Evolutionary conservation across 305 asterid species (phyloP).

Genomic region (Euphrasia arctica): DNA sequence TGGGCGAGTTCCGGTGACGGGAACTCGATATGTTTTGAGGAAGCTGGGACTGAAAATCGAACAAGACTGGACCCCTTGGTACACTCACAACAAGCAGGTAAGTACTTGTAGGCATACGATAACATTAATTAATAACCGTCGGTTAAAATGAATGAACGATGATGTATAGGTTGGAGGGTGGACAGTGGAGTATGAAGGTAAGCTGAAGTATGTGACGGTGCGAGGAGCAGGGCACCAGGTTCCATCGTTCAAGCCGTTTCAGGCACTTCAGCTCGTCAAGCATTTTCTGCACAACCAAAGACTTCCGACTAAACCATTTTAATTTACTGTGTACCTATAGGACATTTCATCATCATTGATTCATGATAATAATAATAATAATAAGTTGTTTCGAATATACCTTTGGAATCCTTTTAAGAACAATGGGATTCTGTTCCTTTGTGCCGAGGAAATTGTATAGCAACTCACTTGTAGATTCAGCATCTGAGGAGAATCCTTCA

Average conservation of each 20-base stretch:
- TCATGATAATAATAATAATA: no score
- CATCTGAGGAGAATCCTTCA: neutral
- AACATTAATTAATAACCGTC: no score
- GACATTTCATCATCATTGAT: no score
- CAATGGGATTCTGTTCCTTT: neutral
- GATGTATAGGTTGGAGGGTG: conserved; percentile 33
- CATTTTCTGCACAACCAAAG: conserved; percentile 53
- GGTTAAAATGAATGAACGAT: neutral
- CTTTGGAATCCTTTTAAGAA: no score
- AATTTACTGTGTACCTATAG: neutral
- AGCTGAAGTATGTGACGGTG: conserved; percentile 27
- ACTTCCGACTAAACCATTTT: conserved; percentile 55
- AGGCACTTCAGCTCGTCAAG: conserved; percentile 53
- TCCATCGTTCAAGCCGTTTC: conserved; percentile 59
- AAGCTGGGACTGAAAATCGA: conserved; percentile 56
- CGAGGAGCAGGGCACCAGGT: conserved; percentile 40
- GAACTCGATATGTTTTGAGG: conserved; percentile 60
- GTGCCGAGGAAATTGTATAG: neutral
- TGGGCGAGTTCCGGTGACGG: conserved; percentile 83
- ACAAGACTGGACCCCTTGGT: conserved; percentile 88
- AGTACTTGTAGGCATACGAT: no score
- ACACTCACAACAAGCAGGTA: conserved; percentile 71
- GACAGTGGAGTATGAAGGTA: conserved; percentile 29
- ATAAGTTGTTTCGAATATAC: no score
- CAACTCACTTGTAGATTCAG: neutral